These are phyloP conservation scores for Mycena indigotica DNA, from an alignment of 768 basidiomycete species.

Conservation along the genomic window DNA sequence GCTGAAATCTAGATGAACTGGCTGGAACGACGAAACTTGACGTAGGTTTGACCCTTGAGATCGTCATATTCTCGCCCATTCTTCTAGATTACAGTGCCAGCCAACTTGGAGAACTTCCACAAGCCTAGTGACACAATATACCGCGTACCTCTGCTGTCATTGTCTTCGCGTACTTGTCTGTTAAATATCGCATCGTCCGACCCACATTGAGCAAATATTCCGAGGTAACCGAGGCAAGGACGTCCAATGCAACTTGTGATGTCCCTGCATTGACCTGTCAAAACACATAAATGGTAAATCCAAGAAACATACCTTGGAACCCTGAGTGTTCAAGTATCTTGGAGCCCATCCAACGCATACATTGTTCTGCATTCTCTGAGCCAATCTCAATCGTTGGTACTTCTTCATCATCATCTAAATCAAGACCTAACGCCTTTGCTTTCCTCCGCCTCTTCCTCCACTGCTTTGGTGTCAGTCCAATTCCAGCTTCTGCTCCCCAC, in stretches of 20 bases:
- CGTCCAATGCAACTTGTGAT: constrained; percentile 74
- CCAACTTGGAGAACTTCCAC: too few species aligned
- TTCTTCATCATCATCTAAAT: constrained; percentile 22
- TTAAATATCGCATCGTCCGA: constrained; percentile 76
- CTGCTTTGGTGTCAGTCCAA: neutral
- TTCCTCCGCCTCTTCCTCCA: constrained; percentile 12
- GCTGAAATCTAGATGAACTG: too few species aligned
- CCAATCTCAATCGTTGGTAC: constrained; percentile 56
- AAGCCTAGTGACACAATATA: neutral
- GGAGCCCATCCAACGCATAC: constrained; percentile 68
- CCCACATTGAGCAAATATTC: constrained; percentile 89
- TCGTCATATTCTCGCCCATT: too few species aligned
- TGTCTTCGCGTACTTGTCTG: constrained; percentile 75
- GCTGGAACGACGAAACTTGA: too few species aligned
- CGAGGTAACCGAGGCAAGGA: constrained; percentile 72
- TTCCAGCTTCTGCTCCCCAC: constrained; percentile 43
- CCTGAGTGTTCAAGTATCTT: constrained; percentile 89
- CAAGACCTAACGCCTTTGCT: constrained; percentile 13
- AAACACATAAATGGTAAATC: constrained; percentile 1
- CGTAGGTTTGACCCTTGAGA: too few species aligned
- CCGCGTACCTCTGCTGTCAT: constrained; percentile 85
- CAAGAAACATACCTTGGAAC: constrained; percentile 82
- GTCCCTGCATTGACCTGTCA: constrained; percentile 50
- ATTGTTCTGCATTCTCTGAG: constrained; percentile 59
- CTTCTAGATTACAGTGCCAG: too few species aligned